Evolutionary conservation across 2,329 filamentous ascomycete genomes (phyloP), one percentile per base, ranked within the genome.

Genomic region (Trichoderma endophyticum): DNA sequence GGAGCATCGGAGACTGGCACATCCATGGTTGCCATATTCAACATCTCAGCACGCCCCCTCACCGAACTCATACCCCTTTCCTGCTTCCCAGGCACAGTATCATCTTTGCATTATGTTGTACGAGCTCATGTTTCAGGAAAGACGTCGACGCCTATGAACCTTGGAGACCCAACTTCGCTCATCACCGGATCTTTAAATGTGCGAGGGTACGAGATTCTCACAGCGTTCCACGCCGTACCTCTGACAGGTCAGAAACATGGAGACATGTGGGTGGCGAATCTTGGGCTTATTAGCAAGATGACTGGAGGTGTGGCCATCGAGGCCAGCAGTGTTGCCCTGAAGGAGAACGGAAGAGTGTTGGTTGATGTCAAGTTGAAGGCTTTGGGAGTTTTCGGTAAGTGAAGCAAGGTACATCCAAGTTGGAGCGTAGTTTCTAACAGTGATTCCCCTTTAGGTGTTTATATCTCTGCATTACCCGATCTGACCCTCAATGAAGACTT

Each of bases 211-310:
- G 95, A 98, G 63, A 93, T 98, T 68, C 84, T 97, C 9, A 92
- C 91, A 0, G 92, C 92, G 0, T 92, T 91, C 74, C 91, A 92
- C 0, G 80, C 94, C 2, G 84, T 85, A 1, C 80, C 84, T 0
- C 90, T 95, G 74, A 80, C 83, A 1, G 83, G 82, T n/a, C 74
- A 79, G 24, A 77, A 76, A 26, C 73, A 76, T 39, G 75, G 74
- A 1, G 63, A 75, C 6, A 83, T 91, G 0, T 82, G 82, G 57
- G 84, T 95, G 2, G 90, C 93, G 0, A 90, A 92, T 21, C 81
- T 98, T 1, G 95, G 95, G 0, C 84, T 98, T 2, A 75, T 97
- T 4, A 92, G 88, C 2, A 97, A 98, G 81, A 97, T 98, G 93
- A 94, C 94, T 0, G 95, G 94, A 0, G 90, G 91, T 1, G 94